Base-by-base conservation (phyloP, 352 stramenopile genomes). In the Pythium sukuiense region DNA sequence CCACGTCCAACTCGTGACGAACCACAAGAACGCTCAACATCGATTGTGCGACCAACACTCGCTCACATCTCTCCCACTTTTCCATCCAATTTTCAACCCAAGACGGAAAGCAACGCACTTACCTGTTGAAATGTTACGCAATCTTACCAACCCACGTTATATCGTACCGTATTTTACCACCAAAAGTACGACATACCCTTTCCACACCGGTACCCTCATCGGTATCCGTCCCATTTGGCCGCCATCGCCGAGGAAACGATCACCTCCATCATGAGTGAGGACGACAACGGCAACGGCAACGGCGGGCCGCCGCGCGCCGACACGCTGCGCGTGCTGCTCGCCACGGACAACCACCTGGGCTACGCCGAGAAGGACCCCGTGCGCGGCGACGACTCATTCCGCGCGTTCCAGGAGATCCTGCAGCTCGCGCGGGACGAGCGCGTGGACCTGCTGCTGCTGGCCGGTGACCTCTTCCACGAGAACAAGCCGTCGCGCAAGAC, bases 291-390 rank as follows among this genome's bases (percentile, higher is more conserved):
- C 2, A 9, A 69, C 32, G 55, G 62, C 54, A 59, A 59, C 50
- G 20, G 20, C 20, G 33, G 69, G 65, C 53, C 61, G 64, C 65
- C 26, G 57, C 69, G 24, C 29, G 62, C 30, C 46, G 76, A 85
- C 65, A 90, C 85, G 70, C 68, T 93, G 67, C 77, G 81, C 20
- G 93, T 99, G 67, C 73, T 99, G 57, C 61, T 99, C 46, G 92
- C 95, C 29, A 99, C 97, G n/a, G 98, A 99, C 82, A 99, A 99
- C 76, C 98, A 99, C 75, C 74, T 99, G 32, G 97, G 97, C 52
- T 99, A 94, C 63, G 78, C 77, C n/a, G 97, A 99, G 80, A 95
- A 96, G 56, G 97, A 99, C 72, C 92, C 96, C 3, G 89, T 99
- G 41, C 87, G 97, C 16, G 90, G 92, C 43, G 85, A 96, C 16